Evolutionary conservation across 805 yeast species (phyloP).

Genomic region (Zygosaccharomyces bisporus): DNA sequence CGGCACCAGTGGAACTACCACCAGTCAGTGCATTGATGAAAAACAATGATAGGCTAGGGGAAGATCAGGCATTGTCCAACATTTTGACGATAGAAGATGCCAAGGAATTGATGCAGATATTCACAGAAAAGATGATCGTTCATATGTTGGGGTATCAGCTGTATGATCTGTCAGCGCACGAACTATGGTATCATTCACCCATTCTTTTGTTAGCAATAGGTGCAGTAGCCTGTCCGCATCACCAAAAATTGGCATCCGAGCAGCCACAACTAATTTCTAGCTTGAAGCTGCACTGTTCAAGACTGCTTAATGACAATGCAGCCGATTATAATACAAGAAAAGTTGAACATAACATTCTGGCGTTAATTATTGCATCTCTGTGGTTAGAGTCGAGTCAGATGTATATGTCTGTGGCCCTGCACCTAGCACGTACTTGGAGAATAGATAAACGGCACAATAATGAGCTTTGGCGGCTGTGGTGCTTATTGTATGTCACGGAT

Average conservation of each 20-base stretch:
- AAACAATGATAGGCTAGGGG: background rate
- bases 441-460: conserved; percentile 18
- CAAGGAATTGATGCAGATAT: conserved; percentile 46
- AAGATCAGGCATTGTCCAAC: conserved; percentile 21
- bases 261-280: conserved; percentile 28
- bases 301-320: conserved; percentile 30
- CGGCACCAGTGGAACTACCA: conserved; percentile 8
- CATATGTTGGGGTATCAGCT: conserved; percentile 65
- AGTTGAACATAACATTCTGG: conserved; percentile 58
- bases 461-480: conserved; percentile 57
- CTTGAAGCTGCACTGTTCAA: conserved; percentile 36
- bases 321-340: conserved; percentile 42
- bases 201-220: conserved; percentile 56
- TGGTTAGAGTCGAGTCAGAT: conserved; percentile 64
- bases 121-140: conserved; percentile 53
- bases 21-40: conserved; percentile 2
- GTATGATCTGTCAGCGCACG: conserved; percentile 45
- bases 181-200: conserved; percentile 54
- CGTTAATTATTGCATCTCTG: conserved; percentile 60
- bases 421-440: conserved; percentile 47
- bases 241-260: conserved; percentile 35
- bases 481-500: conserved; percentile 58
- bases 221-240: conserved; percentile 60
- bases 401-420: conserved; percentile 66
- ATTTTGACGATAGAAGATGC: conserved; percentile 38